phyloP scores from a whole-genome alignment of 73 alveolate species.

The Paramecium biaurelia region DNA sequence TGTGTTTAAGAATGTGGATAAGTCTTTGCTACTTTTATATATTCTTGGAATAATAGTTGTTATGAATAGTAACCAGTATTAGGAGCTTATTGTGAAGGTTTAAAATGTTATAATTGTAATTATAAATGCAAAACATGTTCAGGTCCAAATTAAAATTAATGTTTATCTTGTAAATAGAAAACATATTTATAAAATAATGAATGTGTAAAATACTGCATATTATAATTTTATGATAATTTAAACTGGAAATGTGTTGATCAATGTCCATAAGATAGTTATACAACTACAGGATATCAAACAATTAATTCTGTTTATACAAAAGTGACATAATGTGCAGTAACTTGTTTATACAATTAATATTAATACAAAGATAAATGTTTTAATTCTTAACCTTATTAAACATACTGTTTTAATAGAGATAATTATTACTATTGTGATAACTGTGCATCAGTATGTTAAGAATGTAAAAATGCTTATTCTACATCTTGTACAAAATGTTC shows the following conservation, averaged over 20 bases:
- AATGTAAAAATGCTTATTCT: not conserved
- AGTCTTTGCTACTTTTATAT: not conserved
- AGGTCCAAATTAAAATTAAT: not conserved
- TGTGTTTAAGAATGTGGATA: not conserved
- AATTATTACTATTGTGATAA: not conserved
- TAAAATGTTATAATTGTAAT: not conserved
- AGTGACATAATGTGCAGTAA: not conserved
- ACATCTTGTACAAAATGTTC: not conserved
- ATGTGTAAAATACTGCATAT: not conserved
- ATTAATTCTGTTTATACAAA: not conserved
- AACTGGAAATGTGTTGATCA: not conserved
- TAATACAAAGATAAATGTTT: not conserved
- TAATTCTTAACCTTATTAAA: not conserved
- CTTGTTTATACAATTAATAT: not conserved
- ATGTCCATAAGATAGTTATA: not conserved
- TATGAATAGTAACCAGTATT: not conserved
- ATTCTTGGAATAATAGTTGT: not conserved
- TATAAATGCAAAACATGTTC: not conserved
- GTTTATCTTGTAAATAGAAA: not conserved
- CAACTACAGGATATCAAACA: not conserved
- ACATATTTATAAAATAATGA: not conserved
- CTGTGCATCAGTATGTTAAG: not conserved
- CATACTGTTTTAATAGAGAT: not conserved
- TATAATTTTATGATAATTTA: not conserved
- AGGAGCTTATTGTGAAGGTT: not conserved